A percentile compares a stretch with the other conserved stretches of the same genome.
Evolutionary conservation across 2,329 filamentous ascomycete genomes (phyloP).

Genomic region (Hyphodiscus sp.): DNA sequence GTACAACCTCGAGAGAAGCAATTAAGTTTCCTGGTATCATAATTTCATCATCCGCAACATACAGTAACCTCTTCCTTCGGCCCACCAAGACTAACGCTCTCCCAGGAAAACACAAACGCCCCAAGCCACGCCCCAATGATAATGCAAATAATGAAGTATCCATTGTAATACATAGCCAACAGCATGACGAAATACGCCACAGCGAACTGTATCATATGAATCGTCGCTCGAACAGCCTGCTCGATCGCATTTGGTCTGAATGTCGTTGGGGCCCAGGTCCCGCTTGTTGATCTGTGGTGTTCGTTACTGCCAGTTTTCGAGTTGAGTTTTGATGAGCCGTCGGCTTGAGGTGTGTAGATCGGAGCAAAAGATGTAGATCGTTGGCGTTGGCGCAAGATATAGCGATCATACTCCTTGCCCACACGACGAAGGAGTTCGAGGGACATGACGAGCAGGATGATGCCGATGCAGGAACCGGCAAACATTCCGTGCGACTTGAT

Average conservation of each 20-base stretch:
- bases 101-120: constrained; percentile 69
- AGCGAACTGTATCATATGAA: constrained; percentile 67
- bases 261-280: constrained; percentile 3
- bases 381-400: constrained; percentile 50
- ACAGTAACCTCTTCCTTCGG: constrained; percentile 18
- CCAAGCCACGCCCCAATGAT: constrained; percentile 71
- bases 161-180: constrained; percentile 56
- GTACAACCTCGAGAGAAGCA: background rate
- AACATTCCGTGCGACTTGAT: constrained; percentile 66
- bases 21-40: background rate
- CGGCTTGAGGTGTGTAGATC: background rate
- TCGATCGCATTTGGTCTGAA: constrained; percentile 56
- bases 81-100: constrained; percentile 36
- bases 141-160: constrained; percentile 76
- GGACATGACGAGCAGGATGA: constrained; percentile 63
- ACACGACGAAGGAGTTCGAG: constrained; percentile 68
- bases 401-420: constrained; percentile 66
- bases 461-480: constrained; percentile 72
- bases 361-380: constrained; percentile 24
- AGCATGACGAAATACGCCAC: constrained; percentile 78
- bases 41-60: constrained; percentile 20
- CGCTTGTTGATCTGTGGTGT: background rate
- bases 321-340: background rate
- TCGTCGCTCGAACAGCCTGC: constrained; percentile 57
- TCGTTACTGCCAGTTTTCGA: background rate